Percentiles rank a stretch among this genome's conserved stretches.
Evolutionary conservation across 257 asterid species (phyloP).

Genomic region (Forsythia suspensa): DNA sequence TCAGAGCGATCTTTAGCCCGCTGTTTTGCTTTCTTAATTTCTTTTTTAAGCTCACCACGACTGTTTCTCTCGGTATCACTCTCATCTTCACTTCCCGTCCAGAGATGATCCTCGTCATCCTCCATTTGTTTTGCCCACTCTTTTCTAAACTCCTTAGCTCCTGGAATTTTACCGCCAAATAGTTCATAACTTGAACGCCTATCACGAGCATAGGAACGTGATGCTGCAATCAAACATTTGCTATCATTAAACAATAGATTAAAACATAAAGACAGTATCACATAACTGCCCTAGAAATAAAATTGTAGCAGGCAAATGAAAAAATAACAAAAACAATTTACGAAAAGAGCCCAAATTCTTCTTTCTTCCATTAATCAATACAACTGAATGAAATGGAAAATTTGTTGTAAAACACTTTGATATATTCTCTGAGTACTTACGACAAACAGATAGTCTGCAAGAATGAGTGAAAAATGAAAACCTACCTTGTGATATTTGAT

Average conservation of each 20-base stretch:
- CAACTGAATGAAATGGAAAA: background rate
- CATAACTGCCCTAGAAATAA: background rate
- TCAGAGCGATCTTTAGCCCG: constrained; percentile 58
- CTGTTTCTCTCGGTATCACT: constrained; percentile 48
- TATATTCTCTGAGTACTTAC: constrained; percentile 15
- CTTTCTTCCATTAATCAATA: background rate
- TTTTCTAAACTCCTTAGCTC: constrained; percentile 63
- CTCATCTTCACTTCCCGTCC: constrained; percentile 89
- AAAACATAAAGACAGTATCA: background rate
- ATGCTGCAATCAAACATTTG: constrained; percentile 41
- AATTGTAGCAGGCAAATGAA: background rate
- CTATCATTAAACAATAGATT: background rate
- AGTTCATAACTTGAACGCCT: constrained; percentile 66
- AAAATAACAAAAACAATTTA: background rate
- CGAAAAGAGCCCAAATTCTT: background rate
- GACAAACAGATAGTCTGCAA: constrained; percentile 37
- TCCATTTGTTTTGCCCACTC: constrained; percentile 84
- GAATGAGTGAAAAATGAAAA: background rate
- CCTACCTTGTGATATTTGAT: constrained; percentile 41
- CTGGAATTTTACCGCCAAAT: constrained; percentile 66
- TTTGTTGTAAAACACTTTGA: background rate
- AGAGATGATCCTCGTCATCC: constrained; percentile 84
- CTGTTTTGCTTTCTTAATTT: constrained; percentile 70
- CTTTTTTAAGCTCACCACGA: constrained; percentile 60
- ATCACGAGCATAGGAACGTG: constrained; percentile 58